Evolutionary conservation across 2,329 filamentous ascomycete genomes (phyloP).

Genomic region (Cladosporium sp.): DNA sequence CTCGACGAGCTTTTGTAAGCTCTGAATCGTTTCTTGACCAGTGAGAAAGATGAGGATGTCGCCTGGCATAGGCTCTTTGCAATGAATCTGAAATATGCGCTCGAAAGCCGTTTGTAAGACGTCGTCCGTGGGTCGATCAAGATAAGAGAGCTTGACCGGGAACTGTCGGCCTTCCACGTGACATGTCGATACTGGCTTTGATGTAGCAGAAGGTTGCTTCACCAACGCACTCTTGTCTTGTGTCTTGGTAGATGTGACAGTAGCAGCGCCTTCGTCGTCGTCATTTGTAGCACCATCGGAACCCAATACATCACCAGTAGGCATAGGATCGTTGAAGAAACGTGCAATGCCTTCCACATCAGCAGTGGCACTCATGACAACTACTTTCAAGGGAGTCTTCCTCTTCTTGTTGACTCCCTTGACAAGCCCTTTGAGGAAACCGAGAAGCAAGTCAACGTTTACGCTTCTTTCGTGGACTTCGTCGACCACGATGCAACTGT

Average conservation of each 20-base stretch:
- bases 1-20: conserved; percentile 72
- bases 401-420: conserved; percentile 55
- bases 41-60: conserved; percentile 91
- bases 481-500: conserved; percentile 88
- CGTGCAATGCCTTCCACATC: conserved; percentile 72
- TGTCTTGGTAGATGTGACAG: background rate
- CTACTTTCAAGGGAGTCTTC: conserved; percentile 74
- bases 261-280: conserved; percentile 1
- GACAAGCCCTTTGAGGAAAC: conserved; percentile 79
- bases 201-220: background rate
- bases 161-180: conserved; percentile 84
- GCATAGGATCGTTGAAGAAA: conserved; percentile 60
- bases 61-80: conserved; percentile 83
- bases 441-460: conserved; percentile 86
- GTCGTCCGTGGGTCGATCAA: conserved; percentile 69
- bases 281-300: background rate
- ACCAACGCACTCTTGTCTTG: background rate
- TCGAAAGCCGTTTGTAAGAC: conserved; percentile 78
- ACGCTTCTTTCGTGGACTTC: conserved; percentile 96
- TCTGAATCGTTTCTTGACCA: conserved; percentile 89
- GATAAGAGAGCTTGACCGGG: conserved; percentile 74
- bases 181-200: conserved; percentile 38
- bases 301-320: conserved; percentile 19
- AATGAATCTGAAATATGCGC: conserved; percentile 79
- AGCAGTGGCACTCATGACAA: conserved; percentile 96